Base-by-base conservation (phyloP, 2,329 filamentous ascomycete species). In the Alternaria viburni region DNA sequence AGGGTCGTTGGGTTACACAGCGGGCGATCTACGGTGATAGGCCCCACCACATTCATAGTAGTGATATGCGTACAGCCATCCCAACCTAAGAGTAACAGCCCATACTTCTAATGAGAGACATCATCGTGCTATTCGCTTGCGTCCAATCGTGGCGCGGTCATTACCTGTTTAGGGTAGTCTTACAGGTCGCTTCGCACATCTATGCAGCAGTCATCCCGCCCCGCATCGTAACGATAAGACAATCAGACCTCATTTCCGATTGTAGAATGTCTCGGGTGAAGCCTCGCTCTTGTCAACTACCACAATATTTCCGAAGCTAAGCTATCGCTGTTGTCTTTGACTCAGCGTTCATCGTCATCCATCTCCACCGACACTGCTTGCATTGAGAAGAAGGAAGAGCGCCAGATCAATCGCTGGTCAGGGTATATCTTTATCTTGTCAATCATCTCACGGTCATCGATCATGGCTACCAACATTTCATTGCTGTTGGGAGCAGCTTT, bases 401-500 rank as follows among this genome's bases (percentile, higher is more conserved):
- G 44, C 23, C 28, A 19, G 36, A 19, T 43, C 26, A 9, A 36
- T 32, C 19, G 9, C 25, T 43, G 11, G 3, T 17, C 9, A 41
- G 2, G 6, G 2, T 5, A 10, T 11, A 49, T 25, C 4, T 9
- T 19, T 8, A 10, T 15, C 11, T 4, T 23, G 5, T 4, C 9
- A 51, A 28, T n/a, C 3, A 23, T 10, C 21, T 47, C 26, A 49
- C 23, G 19, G 17, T 11, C 32, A 41, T 10, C 17, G 49, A 51
- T 17, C 10, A 69, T 59, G 59, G 76, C 77, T 70, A 65, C 65
- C 46, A 65, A 61, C 25, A 6, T 73, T 13, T 23, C 78, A 2
- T 54, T 73, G 56, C 65, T 77, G 21, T 69, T 81, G 15, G 78
- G 75, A 19, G 68, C 73, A 50, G 71, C 67, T 8, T 79, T 81